These are phyloP conservation scores for Diaporthe longicolla DNA, from an alignment of 2,329 filamentous ascomycete genomes.

Conservation along the genomic window DNA sequence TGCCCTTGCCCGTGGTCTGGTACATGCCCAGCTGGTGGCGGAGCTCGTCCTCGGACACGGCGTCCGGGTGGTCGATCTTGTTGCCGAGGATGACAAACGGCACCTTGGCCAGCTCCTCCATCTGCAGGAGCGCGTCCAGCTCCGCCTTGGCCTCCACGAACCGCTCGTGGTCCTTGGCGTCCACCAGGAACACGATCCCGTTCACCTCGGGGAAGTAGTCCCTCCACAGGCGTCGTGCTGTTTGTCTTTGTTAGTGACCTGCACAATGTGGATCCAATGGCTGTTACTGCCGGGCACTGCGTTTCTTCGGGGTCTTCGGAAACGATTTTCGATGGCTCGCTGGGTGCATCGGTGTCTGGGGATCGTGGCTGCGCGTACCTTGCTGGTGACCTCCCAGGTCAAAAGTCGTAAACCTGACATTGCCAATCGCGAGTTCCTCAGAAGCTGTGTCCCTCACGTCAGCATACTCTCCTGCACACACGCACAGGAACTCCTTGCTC, in stretches of 20 bases:
- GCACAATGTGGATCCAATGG: too few species aligned
- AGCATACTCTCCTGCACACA: slow-evolving; percentile 7
- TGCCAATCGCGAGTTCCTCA: slow-evolving; percentile 92
- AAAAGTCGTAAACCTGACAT: slow-evolving; percentile 95
- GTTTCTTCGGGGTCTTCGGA: background rate
- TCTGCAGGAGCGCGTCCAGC: slow-evolving; percentile 92
- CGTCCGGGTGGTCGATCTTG: slow-evolving; percentile 99
- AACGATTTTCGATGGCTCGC: background rate
- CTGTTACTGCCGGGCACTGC: too few species aligned
- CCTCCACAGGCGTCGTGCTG: slow-evolving; percentile 93
- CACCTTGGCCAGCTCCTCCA: slow-evolving; percentile 97
- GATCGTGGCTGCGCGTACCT: slow-evolving; percentile 65
- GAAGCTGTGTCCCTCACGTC: slow-evolving; percentile 70
- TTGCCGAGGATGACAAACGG: slow-evolving; percentile 97
- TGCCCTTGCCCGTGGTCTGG: slow-evolving; percentile 97
- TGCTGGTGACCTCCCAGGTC: slow-evolving; percentile 95
- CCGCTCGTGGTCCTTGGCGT: slow-evolving; percentile 97
- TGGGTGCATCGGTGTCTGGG: background rate
- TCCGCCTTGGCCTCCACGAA: slow-evolving; percentile 96
- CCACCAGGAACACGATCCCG: slow-evolving; percentile 97
- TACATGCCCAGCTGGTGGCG: slow-evolving; percentile 93
- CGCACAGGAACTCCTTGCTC: background rate
- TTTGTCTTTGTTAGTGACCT: slow-evolving; percentile 30
- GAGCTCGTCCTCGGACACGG: slow-evolving; percentile 95
- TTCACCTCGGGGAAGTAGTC: slow-evolving; percentile 97